phyloP scores from a whole-genome alignment of 2,329 filamentous ascomycete species.

The Pseudogymnoascus sp. region DNA sequence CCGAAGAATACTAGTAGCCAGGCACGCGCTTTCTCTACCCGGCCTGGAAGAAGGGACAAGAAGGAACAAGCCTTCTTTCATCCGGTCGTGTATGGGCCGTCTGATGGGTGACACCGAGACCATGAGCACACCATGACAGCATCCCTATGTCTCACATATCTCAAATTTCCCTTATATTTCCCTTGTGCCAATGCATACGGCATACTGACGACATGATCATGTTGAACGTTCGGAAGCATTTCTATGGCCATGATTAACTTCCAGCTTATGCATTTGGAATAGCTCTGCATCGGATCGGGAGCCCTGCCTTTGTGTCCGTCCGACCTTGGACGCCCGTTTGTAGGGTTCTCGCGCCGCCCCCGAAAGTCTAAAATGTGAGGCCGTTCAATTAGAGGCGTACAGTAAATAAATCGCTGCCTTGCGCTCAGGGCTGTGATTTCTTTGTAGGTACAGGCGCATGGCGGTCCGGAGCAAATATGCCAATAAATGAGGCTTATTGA shows the following conservation, averaged over 20 bases:
- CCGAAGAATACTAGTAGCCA: not conserved
- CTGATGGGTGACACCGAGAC: not conserved
- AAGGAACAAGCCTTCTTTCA: constrained; percentile 3
- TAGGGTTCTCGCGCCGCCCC: constrained; percentile 5
- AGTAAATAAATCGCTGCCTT: not conserved
- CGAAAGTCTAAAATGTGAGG: not conserved
- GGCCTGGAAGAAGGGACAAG: not conserved
- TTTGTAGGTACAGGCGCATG: not conserved
- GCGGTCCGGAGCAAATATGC: not conserved
- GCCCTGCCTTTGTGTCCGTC: not conserved
- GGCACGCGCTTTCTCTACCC: not conserved
- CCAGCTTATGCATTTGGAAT: constrained; percentile 3
- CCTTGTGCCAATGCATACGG: not conserved
- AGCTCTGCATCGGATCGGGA: not conserved
- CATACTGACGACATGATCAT: constrained; percentile 1
- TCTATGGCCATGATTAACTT: not conserved
- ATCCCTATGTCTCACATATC: not conserved
- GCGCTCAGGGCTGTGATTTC: not conserved
- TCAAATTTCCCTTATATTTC: not conserved
- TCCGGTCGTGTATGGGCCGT: not conserved
- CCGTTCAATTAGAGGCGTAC: not conserved
- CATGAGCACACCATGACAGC: constrained; percentile 7
- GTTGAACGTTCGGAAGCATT: not conserved
- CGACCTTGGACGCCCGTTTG: constrained; percentile 1
- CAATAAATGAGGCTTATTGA: not conserved